These are phyloP conservation scores for Colletotrichum sp. DNA, from an alignment of 2,329 filamentous ascomycete species.

Conservation along the genomic window DNA sequence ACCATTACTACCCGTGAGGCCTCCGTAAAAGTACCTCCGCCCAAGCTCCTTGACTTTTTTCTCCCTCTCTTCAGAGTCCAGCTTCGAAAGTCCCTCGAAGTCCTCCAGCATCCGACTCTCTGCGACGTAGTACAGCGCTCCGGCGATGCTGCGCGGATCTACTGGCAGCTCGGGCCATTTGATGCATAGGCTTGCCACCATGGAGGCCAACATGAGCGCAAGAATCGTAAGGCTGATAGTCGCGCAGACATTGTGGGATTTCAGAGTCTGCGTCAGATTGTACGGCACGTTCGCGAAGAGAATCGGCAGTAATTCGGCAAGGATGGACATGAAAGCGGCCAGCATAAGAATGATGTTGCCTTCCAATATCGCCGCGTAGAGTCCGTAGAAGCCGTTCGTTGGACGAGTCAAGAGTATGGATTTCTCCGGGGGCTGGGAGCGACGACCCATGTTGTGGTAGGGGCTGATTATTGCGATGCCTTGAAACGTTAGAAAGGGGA, in stretches of 20 bases:
- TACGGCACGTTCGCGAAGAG: slow-evolving; percentile 54
- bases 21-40: slow-evolving; percentile 30
- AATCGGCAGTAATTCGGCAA: slow-evolving; percentile 56
- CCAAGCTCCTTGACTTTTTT: slow-evolving; percentile 13
- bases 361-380: slow-evolving; percentile 39
- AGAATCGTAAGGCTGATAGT: slow-evolving; percentile 43
- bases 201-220: slow-evolving; percentile 44
- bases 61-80: slow-evolving; percentile 1
- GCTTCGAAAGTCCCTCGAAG: slow-evolving; percentile 15
- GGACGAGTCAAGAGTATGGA: slow-evolving; percentile 46
- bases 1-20: neutral
- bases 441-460: slow-evolving; percentile 42
- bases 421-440: slow-evolving; percentile 36
- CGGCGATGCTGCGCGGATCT: slow-evolving; percentile 51
- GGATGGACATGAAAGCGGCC: slow-evolving; percentile 45
- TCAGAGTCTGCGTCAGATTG: slow-evolving; percentile 42
- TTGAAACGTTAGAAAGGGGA: slow-evolving; percentile 23
- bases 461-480: slow-evolving; percentile 51
- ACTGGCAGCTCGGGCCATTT: slow-evolving; percentile 49
- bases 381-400: slow-evolving; percentile 50
- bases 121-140: slow-evolving; percentile 47
- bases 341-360: slow-evolving; percentile 43
- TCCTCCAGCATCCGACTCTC: slow-evolving; percentile 19
- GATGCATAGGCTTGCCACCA: slow-evolving; percentile 44
- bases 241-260: slow-evolving; percentile 44